Percentiles rank a stretch among this genome's conserved stretches.
These are phyloP conservation scores for Oryza glaberrima DNA, from an alignment of 176 grass and related monocot species.

Conservation along the genomic window DNA sequence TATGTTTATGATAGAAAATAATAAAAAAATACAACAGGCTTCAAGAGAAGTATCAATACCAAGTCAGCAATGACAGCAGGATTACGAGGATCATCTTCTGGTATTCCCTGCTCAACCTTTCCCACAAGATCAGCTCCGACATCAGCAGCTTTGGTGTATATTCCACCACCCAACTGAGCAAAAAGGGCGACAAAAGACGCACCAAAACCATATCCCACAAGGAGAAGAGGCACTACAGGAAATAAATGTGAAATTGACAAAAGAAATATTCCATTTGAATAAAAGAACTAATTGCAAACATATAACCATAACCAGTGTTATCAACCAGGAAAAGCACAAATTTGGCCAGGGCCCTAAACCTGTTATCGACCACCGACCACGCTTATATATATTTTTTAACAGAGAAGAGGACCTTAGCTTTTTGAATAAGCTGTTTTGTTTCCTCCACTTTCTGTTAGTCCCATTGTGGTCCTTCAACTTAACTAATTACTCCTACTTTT, in stretches of 20 bases:
- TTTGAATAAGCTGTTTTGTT: constrained; percentile 16
- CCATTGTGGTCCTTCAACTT: constrained; percentile 8
- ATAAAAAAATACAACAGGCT: constrained; percentile 13
- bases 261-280: constrained; percentile 22
- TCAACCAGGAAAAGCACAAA: background rate
- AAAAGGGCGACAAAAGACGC: constrained; percentile 99
- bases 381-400: background rate
- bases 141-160: constrained; percentile 99
- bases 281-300: background rate
- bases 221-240: constrained; percentile 95
- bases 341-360: background rate
- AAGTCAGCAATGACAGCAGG: constrained; percentile 99
- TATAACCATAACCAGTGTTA: constrained; percentile 23
- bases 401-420: background rate
- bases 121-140: constrained; percentile 98
- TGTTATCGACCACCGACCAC: background rate
- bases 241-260: constrained; percentile 46
- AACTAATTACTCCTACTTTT: background rate
- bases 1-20: background rate
- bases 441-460: background rate
- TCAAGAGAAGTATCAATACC: constrained; percentile 64
- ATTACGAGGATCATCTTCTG: constrained; percentile 99
- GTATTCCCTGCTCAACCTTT: constrained; percentile 99
- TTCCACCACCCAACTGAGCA: constrained; percentile 97
- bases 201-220: constrained; percentile 99